phyloP scores from a whole-genome alignment of 768 basidiomycete species.

The Termitomyces titanicus region DNA sequence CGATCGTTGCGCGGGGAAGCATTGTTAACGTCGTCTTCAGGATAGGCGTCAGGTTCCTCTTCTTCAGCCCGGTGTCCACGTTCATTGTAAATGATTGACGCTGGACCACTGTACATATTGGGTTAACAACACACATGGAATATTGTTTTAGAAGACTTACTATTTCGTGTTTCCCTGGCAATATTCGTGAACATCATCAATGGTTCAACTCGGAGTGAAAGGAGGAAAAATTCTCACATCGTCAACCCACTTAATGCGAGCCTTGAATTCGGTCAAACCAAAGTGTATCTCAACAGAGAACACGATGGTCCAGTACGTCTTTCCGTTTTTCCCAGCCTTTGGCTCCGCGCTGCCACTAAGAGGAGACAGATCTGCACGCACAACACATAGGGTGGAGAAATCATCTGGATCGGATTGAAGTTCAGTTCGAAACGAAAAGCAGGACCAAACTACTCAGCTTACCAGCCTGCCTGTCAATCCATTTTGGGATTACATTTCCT shows the following conservation, averaged over 20 bases:
- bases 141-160: constrained; percentile 36
- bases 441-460: constrained; percentile 13
- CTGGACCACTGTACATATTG: constrained; percentile 56
- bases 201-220: background rate
- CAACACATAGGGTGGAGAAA: constrained; percentile 75
- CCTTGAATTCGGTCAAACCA: constrained; percentile 77
- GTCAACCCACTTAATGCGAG: constrained; percentile 80
- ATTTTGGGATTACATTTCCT: constrained; percentile 65
- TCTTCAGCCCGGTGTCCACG: constrained; percentile 71
- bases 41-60: constrained; percentile 61
- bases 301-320: constrained; percentile 80
- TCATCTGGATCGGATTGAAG: constrained; percentile 36
- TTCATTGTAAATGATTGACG: constrained; percentile 80
- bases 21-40: constrained; percentile 54
- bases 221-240: constrained; percentile 44
- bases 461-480: constrained; percentile 66
- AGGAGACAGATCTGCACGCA: constrained; percentile 73
- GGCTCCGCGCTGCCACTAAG: constrained; percentile 68
- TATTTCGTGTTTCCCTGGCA: constrained; percentile 65
- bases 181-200: background rate
- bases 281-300: constrained; percentile 85
- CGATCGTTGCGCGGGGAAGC: constrained; percentile 38
- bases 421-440: background rate
- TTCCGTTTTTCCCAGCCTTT: constrained; percentile 60
- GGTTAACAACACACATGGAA: background rate